phyloP scores from a whole-genome alignment of 1,284 basidiomycete species.

The Boletus sp. region DNA sequence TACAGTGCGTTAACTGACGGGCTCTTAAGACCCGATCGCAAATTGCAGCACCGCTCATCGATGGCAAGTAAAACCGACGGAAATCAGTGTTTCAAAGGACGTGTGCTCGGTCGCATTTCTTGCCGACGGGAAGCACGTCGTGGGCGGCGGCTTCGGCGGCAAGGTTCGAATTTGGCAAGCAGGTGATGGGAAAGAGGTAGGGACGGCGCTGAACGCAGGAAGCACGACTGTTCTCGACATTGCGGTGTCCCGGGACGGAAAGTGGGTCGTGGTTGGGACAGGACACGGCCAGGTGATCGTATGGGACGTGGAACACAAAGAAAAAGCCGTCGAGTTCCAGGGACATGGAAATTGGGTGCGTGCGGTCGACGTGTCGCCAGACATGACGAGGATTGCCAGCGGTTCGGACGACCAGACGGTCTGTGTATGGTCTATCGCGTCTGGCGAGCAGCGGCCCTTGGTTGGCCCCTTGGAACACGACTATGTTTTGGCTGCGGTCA shows the following conservation, averaged over 20 bases:
- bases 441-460: constrained; percentile 2
- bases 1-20: background rate
- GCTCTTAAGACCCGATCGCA: background rate
- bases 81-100: constrained; percentile 3
- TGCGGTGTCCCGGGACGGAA: constrained; percentile 2
- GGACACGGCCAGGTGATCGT: constrained; percentile 1
- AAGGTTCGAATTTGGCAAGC: constrained; percentile 5
- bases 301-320: constrained; percentile 5
- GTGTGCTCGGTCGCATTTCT: constrained; percentile 12
- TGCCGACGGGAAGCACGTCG: background rate
- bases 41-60: background rate
- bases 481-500: constrained; percentile 1
- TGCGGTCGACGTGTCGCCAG: constrained; percentile 8
- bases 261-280: constrained; percentile 6
- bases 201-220: constrained; percentile 2
- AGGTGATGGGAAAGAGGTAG: constrained; percentile 5
- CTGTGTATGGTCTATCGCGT: constrained; percentile 6
- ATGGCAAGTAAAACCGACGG: background rate
- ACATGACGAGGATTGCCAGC: constrained; percentile 4
- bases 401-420: constrained; percentile 11
- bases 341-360: constrained; percentile 8
- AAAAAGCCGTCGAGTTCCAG: constrained; percentile 6
- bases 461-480: constrained; percentile 8
- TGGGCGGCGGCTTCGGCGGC: constrained; percentile 9
- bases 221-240: constrained; percentile 3